Base-by-base conservation (phyloP, 352 stramenopile species). In the Phytophthora sp. region DNA sequence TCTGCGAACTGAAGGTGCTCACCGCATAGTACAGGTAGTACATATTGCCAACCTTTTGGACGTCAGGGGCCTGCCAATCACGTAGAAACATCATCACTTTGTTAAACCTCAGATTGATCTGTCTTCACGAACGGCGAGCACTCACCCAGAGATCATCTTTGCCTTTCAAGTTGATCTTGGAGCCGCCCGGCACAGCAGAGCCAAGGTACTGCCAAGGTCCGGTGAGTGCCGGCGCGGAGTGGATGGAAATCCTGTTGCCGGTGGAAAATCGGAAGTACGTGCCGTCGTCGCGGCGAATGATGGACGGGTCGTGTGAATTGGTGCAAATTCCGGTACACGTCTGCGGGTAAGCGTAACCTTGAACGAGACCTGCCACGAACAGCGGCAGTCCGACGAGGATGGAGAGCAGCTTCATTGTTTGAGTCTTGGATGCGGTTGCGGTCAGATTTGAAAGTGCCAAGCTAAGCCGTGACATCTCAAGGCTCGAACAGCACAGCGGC, bases 21-120 rank as follows among this genome's bases (percentile, higher is more conserved):
- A 87, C 77, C 11, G 76, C 73, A 59, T 84, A 87, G 66, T 84
- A 82, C 18, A 84, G 48, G 52, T 85, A 87, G 75, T 82, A 87
- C 32, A 50, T 69, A 51, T 81, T 62, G 4, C 69, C 77, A 10
- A 87, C 37, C 45, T 80, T 72, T 49, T 66, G 52, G 15, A 87
- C 74, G 13, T 82, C 72, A 4, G 74, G 76, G 11, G 76, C 76
- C 62, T 76, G 49, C n/a, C n/a, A n/a, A n/a, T n/a, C n/a, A n/a
- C n/a, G n/a, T n/a, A n/a, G n/a, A n/a, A n/a, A n/a, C n/a, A n/a
- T n/a, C n/a, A n/a, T n/a, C n/a, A n/a, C n/a, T n/a, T n/a, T n/a
- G n/a, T 17, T 7, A 38, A 32, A 45, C 3, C 26, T 42, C 37
- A 37, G 12, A 13, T 13, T 24, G 8, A 34, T 20, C 20, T 24